Percentiles rank a stretch among this genome's conserved stretches.
Evolutionary conservation across 2,329 filamentous ascomycete species (phyloP).

Genomic region (Paraphaeosphaeria sporulosa): DNA sequence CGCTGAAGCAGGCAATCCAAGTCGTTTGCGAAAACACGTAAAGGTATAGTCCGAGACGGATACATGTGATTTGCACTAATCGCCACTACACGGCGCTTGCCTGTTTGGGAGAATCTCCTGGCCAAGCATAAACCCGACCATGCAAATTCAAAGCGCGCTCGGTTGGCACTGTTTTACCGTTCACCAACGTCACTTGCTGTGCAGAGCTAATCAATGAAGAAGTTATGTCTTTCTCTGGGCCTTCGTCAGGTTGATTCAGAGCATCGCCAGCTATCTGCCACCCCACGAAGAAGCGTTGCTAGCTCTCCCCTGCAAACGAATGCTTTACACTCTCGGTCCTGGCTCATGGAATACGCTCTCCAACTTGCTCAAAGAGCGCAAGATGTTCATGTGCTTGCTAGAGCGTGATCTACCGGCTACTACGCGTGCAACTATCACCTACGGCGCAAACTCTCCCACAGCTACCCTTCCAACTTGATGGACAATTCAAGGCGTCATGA

Average conservation of each 20-base stretch:
- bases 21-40: background rate
- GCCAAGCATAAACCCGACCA: background rate
- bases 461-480: constrained; percentile 3
- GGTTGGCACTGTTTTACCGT: background rate
- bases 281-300: background rate
- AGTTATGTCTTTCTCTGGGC: background rate
- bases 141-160: background rate
- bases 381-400: constrained; percentile 1
- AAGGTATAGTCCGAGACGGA: background rate
- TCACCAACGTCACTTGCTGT: background rate
- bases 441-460: background rate
- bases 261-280: background rate
- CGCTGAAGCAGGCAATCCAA: background rate
- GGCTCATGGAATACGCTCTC: background rate
- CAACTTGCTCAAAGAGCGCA: background rate
- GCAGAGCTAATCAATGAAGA: background rate
- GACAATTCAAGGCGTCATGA: background rate
- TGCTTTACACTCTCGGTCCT: constrained; percentile 1
- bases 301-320: background rate
- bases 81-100: no score
- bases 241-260: background rate
- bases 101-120: background rate
- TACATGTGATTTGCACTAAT: no score
- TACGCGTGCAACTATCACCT: background rate
- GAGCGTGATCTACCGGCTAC: constrained; percentile 5